These are phyloP conservation scores for Neurospora cerealis DNA, from an alignment of 495 filamentous ascomycete species.

Conservation along the genomic window DNA sequence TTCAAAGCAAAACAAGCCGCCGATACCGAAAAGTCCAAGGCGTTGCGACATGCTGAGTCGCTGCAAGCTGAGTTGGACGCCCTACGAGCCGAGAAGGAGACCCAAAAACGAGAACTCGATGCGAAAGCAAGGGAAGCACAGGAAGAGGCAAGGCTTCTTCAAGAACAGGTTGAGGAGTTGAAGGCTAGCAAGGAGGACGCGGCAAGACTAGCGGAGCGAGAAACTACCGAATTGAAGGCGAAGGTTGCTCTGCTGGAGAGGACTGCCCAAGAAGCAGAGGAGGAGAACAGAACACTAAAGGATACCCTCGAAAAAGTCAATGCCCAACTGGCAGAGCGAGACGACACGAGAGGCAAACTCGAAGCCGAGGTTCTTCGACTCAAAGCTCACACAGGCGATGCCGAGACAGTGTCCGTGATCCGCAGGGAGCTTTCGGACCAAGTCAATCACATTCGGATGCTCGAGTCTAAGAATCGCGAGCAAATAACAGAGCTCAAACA, in stretches of 20 bases:
- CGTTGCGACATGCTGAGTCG: constrained; percentile 59
- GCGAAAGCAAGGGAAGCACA: constrained; percentile 57
- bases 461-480: constrained; percentile 72
- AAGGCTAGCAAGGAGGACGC: constrained; percentile 59
- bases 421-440: constrained; percentile 81
- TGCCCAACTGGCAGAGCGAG: constrained; percentile 53
- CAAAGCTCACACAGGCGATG: constrained; percentile 77
- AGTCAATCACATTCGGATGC: constrained; percentile 72
- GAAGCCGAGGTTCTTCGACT: constrained; percentile 74
- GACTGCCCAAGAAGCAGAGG: constrained; percentile 59
- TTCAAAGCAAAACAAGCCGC: constrained; percentile 70
- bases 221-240: constrained; percentile 59
- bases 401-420: constrained; percentile 69
- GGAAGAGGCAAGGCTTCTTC: constrained; percentile 58
- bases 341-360: constrained; percentile 57
- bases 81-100: constrained; percentile 40
- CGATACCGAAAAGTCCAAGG: constrained; percentile 57
- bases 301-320: constrained; percentile 53
- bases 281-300: constrained; percentile 57
- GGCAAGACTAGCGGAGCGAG: constrained; percentile 59
- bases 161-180: constrained; percentile 72
- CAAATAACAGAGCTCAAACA: constrained; percentile 72
- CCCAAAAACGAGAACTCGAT: constrained; percentile 53
- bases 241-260: constrained; percentile 57
- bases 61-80: constrained; percentile 64